Evolutionary conservation across 176 grass and related monocot species (phyloP), one percentile per base, ranked within the genome.

Genomic region (Raddia distichophylla): DNA sequence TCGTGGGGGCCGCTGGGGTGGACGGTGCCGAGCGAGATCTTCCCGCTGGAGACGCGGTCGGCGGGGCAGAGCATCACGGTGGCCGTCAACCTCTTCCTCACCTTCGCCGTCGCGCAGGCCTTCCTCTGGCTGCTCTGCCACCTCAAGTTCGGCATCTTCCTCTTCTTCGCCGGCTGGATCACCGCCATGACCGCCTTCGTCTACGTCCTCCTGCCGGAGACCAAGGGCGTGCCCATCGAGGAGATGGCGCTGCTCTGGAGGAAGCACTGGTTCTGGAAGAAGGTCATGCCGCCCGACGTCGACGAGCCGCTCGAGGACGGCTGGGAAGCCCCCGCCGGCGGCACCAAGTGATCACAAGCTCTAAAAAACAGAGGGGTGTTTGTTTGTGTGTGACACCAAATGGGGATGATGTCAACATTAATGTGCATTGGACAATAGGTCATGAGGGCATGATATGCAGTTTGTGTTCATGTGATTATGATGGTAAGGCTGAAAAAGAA

Each of bases 11-110:
- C 95, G 0, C 86, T 98, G 4, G 95, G 92, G 45, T 98, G 95
- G 95, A 94, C 92, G 10, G 79, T 98, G 10, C 95, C 95, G 17
- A 95, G 92, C 75, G 95, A 98, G 88, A 95, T 95, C 82, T 98
- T 98, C 69, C 78, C 95, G 63, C 77, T 98, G 75, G 95, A 94
- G 84, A 98, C 88, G 33, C 75, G 95, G 56, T 95, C 95, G 7
- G 92, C 95, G 0, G 95, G 95, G 79, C 92, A 98, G 86, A 94
- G 95, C 90, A 98, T 98, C 82, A 95, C 95, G 65, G 90, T 98
- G 50, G 81, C 95, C 0, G 86, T 98, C 4, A 98, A 98, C 67
- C 86, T 94, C 17, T 69, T 91, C 69, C 91, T 98, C 81, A 98
- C 92, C 42, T 94, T 94, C 60, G 86, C 77, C 19, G 82, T 98